Base-by-base conservation (phyloP, 495 filamentous ascomycete species). In the Choiromyces venosus region DNA sequence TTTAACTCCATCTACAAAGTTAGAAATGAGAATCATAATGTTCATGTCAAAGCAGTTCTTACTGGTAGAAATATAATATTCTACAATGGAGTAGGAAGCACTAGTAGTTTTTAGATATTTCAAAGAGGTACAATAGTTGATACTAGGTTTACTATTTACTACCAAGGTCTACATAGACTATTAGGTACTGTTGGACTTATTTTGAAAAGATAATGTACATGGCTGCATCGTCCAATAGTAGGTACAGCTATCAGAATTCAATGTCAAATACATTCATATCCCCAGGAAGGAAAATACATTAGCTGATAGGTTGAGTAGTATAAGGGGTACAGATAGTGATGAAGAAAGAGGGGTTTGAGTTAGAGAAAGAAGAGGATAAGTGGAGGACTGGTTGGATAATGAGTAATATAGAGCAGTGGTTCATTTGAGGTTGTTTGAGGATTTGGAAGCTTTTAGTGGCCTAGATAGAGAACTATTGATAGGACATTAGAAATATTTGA, bases 81-180 rank as follows among this genome's bases (percentile, higher is more conserved):
- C 46, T n/a, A 71, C 67, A 0, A 71, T 68, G 0, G 68, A 74
- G 16, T 21, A 46, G 0, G 69, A 74, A 35, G 69, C 56, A 1
- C 18, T 71, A 0, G 73, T 65, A 18, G 38, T 74, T 0, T 38
- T 71, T 0, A 35, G 40, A 10, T 33, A 19, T 0, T 12, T 71
- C 0, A 18, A 67, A 12, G 68, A 74, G 29, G 61, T 71, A 0
- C 8, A 40, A 0, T 70, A 61, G 68, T 35, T 71, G 0, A 65
- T 74, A 0, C 21, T 74, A 0, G 68, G 73, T 4, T n/a, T n/a
- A n/a, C n/a, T n/a, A n/a, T n/a, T n/a, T n/a, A n/a, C n/a, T n/a
- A n/a, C n/a, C n/a, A n/a, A 67, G 18, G 42, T 75, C 6, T 72
- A 72, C 37, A 73, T 39, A 0, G 73, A 75, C 18, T 66, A 68